These are phyloP conservation scores for Jatropha curcas DNA, from an alignment of 345 rosid genomes.

Conservation along the genomic window DNA sequence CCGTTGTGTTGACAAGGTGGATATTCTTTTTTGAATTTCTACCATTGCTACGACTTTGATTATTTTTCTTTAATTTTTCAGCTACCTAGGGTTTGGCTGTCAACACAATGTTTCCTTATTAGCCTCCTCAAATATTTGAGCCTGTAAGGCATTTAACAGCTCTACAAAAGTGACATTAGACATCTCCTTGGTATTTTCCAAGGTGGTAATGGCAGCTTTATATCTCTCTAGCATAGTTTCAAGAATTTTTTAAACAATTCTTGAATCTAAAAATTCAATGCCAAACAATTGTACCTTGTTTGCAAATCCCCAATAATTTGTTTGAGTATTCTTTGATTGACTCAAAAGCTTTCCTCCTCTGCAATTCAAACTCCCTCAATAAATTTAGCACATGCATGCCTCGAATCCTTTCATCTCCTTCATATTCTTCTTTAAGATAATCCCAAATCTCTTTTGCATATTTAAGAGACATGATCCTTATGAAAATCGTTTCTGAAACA, in stretches of 20 bases:
- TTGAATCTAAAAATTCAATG: neutral
- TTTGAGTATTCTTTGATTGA: neutral
- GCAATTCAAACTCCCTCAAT: neutral
- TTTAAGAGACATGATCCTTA: too few species aligned
- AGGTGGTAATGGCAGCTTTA: neutral
- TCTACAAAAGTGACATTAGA: neutral
- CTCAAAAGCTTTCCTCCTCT: neutral
- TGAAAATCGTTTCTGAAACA: too few species aligned
- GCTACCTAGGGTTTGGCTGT: too few species aligned
- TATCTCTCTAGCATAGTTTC: neutral
- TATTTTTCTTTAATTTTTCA: too few species aligned
- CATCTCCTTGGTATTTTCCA: neutral
- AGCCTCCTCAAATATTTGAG: too few species aligned
- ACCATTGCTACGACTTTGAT: too few species aligned
- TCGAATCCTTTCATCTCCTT: neutral
- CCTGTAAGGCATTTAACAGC: neutral
- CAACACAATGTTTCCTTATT: too few species aligned
- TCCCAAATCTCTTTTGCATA: neutral
- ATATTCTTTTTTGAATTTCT: neutral
- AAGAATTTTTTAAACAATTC: neutral
- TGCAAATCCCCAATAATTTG: neutral
- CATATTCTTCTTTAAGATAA: neutral
- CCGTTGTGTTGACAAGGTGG: neutral
- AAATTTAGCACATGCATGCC: neutral
- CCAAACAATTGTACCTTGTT: neutral